Percentiles rank a stretch among this genome's conserved stretches.
Conservation (phyloP, 352 stramenopile genomes). For the Globisporangium acanthophoron region DNA sequence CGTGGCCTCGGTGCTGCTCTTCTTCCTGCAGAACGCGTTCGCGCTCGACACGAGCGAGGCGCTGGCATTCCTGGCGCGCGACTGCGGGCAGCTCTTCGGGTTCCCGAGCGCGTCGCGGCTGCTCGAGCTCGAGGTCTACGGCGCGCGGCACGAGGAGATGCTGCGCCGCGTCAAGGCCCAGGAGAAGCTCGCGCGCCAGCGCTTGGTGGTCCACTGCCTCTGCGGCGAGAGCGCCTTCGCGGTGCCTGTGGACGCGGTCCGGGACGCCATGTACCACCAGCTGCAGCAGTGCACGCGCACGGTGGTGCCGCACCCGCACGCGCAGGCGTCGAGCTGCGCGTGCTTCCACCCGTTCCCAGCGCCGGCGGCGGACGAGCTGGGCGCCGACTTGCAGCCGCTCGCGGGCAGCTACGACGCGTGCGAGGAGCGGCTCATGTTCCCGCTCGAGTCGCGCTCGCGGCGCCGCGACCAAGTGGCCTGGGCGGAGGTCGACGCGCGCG, state of each 20-base stretch:
- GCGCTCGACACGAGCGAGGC: conserved; percentile 22
- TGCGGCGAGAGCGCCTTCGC: conserved; percentile 41
- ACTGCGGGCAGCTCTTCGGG: conserved; percentile 21
- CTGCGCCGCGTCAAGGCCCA: conserved; percentile 1
- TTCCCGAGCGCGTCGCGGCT: conserved; percentile 23
- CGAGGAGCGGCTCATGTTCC: conserved; percentile 31
- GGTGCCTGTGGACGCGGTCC: conserved; percentile 10
- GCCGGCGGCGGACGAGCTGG: background rate
- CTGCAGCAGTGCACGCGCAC: conserved; percentile 20
- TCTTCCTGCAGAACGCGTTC: conserved; percentile 39
- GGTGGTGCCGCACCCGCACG: background rate
- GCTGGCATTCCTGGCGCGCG: conserved; percentile 4
- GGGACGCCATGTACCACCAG: conserved; percentile 14
- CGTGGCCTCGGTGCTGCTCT: conserved; percentile 30
- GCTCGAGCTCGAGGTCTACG: conserved; percentile 23
- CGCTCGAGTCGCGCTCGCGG: conserved; percentile 25
- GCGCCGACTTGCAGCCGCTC: background rate
- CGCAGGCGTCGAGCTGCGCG: conserved; percentile 1
- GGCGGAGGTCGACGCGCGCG: conserved; percentile 23
- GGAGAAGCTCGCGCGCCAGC: conserved; percentile 12
- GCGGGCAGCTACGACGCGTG: conserved; percentile 12
- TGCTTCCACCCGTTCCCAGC: conserved; percentile 36
- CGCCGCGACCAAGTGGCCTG: conserved; percentile 22
- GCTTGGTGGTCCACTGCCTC: conserved; percentile 26
- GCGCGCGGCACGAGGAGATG: conserved; percentile 1